Percentiles rank a stretch among this genome's conserved stretches.
These are phyloP conservation scores for Delonix regia DNA, from an alignment of 306 rosid species.

Conservation along the genomic window DNA sequence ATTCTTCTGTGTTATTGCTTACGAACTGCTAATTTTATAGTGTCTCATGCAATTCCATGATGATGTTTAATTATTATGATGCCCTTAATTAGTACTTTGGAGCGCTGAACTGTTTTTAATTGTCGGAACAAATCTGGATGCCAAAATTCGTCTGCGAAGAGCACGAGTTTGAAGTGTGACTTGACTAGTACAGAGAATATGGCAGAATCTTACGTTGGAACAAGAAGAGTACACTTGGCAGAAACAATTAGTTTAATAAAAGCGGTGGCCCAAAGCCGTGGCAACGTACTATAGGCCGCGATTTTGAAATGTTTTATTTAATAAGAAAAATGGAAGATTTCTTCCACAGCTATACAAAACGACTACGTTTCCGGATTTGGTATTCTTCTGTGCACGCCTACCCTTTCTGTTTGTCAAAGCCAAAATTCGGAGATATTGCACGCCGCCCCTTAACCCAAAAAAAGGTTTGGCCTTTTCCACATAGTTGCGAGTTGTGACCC, in stretches of 20 bases:
- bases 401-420: background rate
- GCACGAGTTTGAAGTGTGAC: background rate
- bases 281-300: background rate
- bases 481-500: background rate
- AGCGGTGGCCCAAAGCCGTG: too few relatives aligned
- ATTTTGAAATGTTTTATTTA: too few relatives aligned
- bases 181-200: background rate
- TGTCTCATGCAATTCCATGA: too few relatives aligned
- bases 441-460: slow-evolving; percentile 47
- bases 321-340: background rate
- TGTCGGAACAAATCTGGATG: background rate
- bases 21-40: too few relatives aligned
- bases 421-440: background rate
- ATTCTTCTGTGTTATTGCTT: too few relatives aligned
- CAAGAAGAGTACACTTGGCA: background rate
- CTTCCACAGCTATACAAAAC: background rate
- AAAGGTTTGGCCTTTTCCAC: slow-evolving; percentile 25
- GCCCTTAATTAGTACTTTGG: too few relatives aligned
- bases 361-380: slow-evolving; percentile 11
- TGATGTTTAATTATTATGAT: too few relatives aligned
- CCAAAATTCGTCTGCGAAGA: background rate
- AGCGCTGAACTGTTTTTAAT: background rate
- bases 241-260: background rate
- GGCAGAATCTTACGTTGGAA: background rate
- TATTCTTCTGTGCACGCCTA: background rate